phyloP scores from a whole-genome alignment of 2,329 filamentous ascomycete genomes.

The Biscogniauxia marginata region DNA sequence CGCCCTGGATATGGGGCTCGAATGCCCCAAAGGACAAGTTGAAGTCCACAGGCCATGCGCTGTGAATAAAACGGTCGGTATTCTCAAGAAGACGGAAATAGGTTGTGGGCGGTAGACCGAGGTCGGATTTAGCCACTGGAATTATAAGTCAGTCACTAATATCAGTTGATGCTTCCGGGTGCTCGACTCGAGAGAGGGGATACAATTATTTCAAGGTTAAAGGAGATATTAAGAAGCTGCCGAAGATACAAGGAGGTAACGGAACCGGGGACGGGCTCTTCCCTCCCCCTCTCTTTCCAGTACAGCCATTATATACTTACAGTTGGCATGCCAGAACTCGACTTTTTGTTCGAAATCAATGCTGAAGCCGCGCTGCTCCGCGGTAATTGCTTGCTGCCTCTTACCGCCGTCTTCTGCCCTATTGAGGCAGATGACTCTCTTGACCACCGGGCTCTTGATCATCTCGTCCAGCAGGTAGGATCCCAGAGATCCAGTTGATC shows the following conservation, averaged over 20 bases:
- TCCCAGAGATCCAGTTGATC: constrained; percentile 40
- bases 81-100: constrained; percentile 8
- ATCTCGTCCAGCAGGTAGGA: constrained; percentile 39
- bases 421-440: constrained; percentile 17
- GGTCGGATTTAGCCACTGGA: constrained; percentile 4
- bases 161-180: no score
- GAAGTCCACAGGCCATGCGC: constrained; percentile 41
- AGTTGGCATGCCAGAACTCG: constrained; percentile 15
- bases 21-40: constrained; percentile 34
- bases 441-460: constrained; percentile 24
- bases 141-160: no score
- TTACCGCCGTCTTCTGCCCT: constrained; percentile 11
- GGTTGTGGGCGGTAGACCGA: constrained; percentile 7
- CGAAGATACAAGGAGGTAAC: no score
- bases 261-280: no score
- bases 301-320: no score
- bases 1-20: constrained; percentile 34
- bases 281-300: no score
- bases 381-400: constrained; percentile 8
- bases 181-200: no score
- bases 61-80: constrained; percentile 27
- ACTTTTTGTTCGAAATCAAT: constrained; percentile 7
- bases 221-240: no score
- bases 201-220: no score
- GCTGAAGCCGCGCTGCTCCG: constrained; percentile 6